Evolutionary conservation across 768 basidiomycete genomes (phyloP).

Genomic region (Hericium rajendrae): DNA sequence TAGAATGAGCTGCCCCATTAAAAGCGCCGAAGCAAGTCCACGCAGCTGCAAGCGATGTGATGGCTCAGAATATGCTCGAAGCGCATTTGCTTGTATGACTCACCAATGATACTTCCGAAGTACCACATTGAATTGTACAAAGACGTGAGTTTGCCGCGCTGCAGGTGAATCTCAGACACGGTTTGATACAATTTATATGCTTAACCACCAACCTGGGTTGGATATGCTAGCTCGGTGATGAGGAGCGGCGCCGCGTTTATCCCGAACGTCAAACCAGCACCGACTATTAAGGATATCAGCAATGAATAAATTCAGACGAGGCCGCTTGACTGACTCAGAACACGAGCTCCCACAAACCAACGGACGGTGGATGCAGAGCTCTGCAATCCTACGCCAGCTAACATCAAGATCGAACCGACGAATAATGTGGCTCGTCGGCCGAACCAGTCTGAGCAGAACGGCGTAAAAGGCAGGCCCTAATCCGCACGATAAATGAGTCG

Average conservation of each 20-base stretch:
- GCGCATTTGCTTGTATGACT: conserved; percentile 12
- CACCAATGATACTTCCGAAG: conserved; percentile 54
- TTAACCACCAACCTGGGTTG: conserved; percentile 41
- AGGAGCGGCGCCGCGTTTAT: conserved; percentile 54
- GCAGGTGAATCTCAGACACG: conserved; percentile 19
- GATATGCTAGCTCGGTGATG: conserved; percentile 59
- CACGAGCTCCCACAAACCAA: conserved; percentile 49
- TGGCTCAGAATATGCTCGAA: background rate
- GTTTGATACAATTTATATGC: background rate
- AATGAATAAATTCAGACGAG: background rate
- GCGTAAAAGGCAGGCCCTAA: conserved; percentile 53
- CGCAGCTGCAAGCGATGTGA: conserved; percentile 23
- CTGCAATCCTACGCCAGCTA: conserved; percentile 53
- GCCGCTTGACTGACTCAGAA: conserved; percentile 32
- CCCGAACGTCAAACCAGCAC: conserved; percentile 53
- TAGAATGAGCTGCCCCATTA: conserved; percentile 21
- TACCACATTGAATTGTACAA: conserved; percentile 73
- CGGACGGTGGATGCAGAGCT: conserved; percentile 33
- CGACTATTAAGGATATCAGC: conserved; percentile 31
- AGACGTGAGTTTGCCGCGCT: conserved; percentile 47
- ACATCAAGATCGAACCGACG: conserved; percentile 52
- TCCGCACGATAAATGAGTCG: background rate
- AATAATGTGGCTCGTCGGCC: conserved; percentile 56
- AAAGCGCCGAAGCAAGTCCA: conserved; percentile 40
- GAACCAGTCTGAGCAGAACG: conserved; percentile 47